A percentile compares a stretch with the other conserved stretches of the same genome.
phyloP scores from a whole-genome alignment of 1,284 basidiomycete species.

The Somion occarium region DNA sequence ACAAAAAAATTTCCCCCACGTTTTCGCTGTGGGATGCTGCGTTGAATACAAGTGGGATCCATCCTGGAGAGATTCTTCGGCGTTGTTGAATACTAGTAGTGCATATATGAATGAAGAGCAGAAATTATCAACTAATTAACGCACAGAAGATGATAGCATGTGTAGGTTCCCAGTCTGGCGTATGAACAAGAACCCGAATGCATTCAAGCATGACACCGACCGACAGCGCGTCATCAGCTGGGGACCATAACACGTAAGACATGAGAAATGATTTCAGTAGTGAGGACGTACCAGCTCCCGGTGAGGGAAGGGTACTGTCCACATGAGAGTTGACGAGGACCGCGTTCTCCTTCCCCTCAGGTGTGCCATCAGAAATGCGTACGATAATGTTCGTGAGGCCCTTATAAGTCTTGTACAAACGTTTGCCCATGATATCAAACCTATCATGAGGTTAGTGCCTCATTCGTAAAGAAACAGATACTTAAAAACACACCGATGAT shows the following conservation, averaged over 20 bases:
- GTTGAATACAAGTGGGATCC: constrained; percentile 92
- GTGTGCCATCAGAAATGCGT: constrained; percentile 80
- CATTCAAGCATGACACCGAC: constrained; percentile 93
- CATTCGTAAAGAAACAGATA: background rate
- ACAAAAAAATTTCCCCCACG: constrained; percentile 39
- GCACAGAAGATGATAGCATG: constrained; percentile 84
- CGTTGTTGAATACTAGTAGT: constrained; percentile 86
- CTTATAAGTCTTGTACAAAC: constrained; percentile 90
- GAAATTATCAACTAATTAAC: constrained; percentile 25
- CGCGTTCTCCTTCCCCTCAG: constrained; percentile 71
- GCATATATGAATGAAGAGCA: background rate
- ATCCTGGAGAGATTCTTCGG: constrained; percentile 92
- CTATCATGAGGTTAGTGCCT: constrained; percentile 31
- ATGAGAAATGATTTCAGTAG: too few relatives aligned
- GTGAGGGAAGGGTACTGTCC: constrained; percentile 77
- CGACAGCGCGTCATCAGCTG: constrained; percentile 80
- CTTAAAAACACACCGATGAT: constrained; percentile 62
- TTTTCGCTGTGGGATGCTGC: constrained; percentile 71
- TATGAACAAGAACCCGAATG: constrained; percentile 76
- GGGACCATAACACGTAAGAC: background rate
- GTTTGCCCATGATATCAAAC: constrained; percentile 81
- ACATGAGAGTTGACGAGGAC: constrained; percentile 90
- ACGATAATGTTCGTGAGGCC: constrained; percentile 87
- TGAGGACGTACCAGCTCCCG: constrained; percentile 50
- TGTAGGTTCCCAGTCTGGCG: constrained; percentile 67